Evolutionary conservation across 23 red algal genomes (phyloP).

Genomic region (Cyanidioschyzon merolae): DNA sequence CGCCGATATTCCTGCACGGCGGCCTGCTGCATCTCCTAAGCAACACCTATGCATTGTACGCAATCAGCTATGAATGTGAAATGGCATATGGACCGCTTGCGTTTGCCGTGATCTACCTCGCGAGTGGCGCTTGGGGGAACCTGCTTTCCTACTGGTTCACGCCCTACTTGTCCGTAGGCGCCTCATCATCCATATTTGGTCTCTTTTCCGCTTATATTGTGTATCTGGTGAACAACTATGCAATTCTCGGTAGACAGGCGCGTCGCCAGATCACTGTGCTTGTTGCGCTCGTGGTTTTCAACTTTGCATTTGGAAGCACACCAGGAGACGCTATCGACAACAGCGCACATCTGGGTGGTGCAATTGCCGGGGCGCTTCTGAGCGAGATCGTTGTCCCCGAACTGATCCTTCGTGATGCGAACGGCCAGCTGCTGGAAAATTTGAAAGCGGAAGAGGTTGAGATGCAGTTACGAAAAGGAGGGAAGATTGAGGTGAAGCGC

Average conservation of each 20-base stretch:
- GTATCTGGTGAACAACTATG: slow-evolving; percentile 40
- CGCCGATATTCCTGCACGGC: slow-evolving; percentile 91
- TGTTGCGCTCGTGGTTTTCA: slow-evolving; percentile 45
- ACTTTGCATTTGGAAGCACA: slow-evolving; percentile 56
- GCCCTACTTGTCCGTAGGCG: slow-evolving; percentile 62
- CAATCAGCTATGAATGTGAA: slow-evolving; percentile 58
- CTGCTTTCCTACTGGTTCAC: slow-evolving; percentile 49
- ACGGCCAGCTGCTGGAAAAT: background rate
- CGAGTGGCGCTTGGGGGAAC: slow-evolving; percentile 55
- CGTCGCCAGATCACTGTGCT: slow-evolving; percentile 34
- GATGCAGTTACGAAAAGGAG: background rate
- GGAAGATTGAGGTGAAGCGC: slow-evolving; percentile 1
- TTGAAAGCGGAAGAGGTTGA: background rate
- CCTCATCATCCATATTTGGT: slow-evolving; percentile 88
- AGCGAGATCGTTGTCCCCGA: slow-evolving; percentile 12
- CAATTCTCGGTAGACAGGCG: slow-evolving; percentile 38
- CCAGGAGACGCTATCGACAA: slow-evolving; percentile 75
- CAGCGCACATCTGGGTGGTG: slow-evolving; percentile 81
- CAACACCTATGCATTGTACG: slow-evolving; percentile 63
- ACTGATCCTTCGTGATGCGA: background rate
- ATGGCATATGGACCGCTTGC: slow-evolving; percentile 55
- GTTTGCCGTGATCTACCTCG: slow-evolving; percentile 53
- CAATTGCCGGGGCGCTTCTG: slow-evolving; percentile 40
- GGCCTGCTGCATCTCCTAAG: slow-evolving; percentile 48
- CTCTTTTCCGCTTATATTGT: slow-evolving; percentile 65